phyloP scores from a whole-genome alignment of 805 yeast species.

The Yarrowia sp. region DNA sequence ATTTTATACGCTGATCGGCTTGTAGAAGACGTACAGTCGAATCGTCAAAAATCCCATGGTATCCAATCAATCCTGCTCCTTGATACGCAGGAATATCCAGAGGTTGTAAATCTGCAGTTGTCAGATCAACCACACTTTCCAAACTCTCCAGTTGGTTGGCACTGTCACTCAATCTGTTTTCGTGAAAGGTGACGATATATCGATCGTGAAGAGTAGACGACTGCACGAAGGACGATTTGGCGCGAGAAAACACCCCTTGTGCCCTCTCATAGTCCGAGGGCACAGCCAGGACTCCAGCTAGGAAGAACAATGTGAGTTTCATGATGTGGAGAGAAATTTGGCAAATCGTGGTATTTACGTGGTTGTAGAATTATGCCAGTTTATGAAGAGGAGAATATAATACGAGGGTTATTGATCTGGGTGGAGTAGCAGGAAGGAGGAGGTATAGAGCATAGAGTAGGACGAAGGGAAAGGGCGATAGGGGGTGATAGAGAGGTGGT shows the following conservation, averaged over 20 bases:
- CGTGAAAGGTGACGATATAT: slow-evolving; percentile 15
- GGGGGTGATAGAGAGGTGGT: no score
- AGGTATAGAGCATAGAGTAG: no score
- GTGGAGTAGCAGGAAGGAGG: no score
- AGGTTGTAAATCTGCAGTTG: slow-evolving; percentile 1
- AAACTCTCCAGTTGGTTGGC: slow-evolving; percentile 10
- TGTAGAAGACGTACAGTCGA: not conserved
- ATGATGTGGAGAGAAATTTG: not conserved
- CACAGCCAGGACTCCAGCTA: slow-evolving; percentile 14
- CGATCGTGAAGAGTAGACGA: not conserved
- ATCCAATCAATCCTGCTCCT: slow-evolving; percentile 29
- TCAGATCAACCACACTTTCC: not conserved
- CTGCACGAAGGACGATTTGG: slow-evolving; percentile 9
- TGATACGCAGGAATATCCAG: slow-evolving; percentile 20
- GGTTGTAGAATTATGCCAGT: not conserved
- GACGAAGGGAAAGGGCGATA: no score
- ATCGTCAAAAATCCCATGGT: slow-evolving; percentile 11
- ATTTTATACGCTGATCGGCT: not conserved
- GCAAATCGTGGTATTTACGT: not conserved
- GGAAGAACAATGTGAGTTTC: not conserved
- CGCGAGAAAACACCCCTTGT: not conserved
- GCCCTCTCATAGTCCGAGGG: slow-evolving; percentile 21
- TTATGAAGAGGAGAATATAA: no score
- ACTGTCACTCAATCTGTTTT: not conserved
- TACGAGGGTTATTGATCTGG: no score